Base-by-base conservation (phyloP, 208 protist genomes). In the Zelonia costaricensis region DNA sequence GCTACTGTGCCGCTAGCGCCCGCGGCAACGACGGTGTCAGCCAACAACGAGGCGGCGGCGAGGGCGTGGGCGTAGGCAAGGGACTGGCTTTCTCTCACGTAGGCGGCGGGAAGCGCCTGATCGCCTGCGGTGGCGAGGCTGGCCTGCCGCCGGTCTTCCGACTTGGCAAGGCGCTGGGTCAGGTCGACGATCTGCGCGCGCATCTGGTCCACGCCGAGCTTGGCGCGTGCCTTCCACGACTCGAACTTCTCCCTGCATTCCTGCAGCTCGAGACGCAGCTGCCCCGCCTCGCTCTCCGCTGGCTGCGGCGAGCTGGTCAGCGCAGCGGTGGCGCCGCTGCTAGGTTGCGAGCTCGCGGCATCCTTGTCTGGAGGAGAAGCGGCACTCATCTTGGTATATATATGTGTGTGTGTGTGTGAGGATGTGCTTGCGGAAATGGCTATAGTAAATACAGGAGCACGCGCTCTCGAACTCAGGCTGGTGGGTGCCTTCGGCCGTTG, bases 191-290 rank as follows among this genome's bases (percentile, higher is more conserved):
- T 76, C 12, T 78, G 82, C n/a, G 52, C 44, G 6, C 91, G 75
- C 36, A 93, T 48, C 55, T 88, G 67, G n/a, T 92, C 81, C 12
- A 94, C 86, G 3, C 83, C 91, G 16, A 30, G 35, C 47, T 96
- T 82, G 4, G 87, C 79, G 62, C 88, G 86, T 27, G 74, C 76
- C 43, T 94, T 93, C 88, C 91, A 96, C 5, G 47, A 42, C 20
- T 30, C 49, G 18, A 96, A 71, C 42, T 92, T 87, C n/a, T 78
- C 61, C 38, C 88, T 49, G 10, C 76, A 76, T 22, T 84, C 73
- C 35, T 46, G 33, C 7, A 91, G 75, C 51, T 88, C 81, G n/a
- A 68, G 71, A 23, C 63, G 62, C 27, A 92, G 63, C 3, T 62
- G 69, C 15, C 5, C 31, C 10, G 82, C 69, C 46, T 68, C 55